Evolutionary conservation across 352 stramenopile species (phyloP), one percentile per base, ranked within the genome.

Genomic region (Nothophytophthora sp.): DNA sequence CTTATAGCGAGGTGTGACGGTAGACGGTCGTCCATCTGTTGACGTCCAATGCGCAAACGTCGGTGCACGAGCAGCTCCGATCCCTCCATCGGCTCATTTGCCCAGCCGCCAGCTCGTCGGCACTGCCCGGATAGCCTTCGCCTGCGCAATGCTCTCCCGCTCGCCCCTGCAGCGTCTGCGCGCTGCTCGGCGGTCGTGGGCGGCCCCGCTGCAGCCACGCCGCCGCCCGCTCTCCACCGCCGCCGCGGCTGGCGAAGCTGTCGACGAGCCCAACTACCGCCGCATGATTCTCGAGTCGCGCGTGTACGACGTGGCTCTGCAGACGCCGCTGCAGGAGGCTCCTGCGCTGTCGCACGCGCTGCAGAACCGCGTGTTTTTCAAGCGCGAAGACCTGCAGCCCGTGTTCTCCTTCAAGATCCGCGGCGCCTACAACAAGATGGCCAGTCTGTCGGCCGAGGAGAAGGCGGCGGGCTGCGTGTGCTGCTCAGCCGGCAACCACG

Each of bases 381-480:
- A 99, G 87, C 78, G 96, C 49, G 96, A 99, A 75, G 97, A 99
- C 73, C 80, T 96, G 44, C 96, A 99, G 76, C 96, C 96, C 32
- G 96, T 99, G 23, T 99, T 99, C 68, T 98, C 92, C 48, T 99
- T 99, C 83, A 99, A 99, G 83, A 96, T 99, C 59, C 90, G 96
- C 40, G 97, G 97, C 45, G 96, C 96, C 1, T 99, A 99, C 88
- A 99, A 99, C 83, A 99, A 99, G 76, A 99, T 99, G 87, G 90
- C 90, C 13, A 92, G 84, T 61, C 66, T 99, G 11, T 74, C 87
- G 5, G 44, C 53, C 13, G 67, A 74, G 19, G 70, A 97, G 51
- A 86, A 96, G 32, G 59, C 63, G 1, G 64, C 67, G 0, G 96
- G 96, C 7, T 87, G 90, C 29, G 82, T 95, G 9, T 85, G 79